Evolutionary conservation across 176 grass and related monocot species (phyloP).

Genomic region (Triticum timopheevii): DNA sequence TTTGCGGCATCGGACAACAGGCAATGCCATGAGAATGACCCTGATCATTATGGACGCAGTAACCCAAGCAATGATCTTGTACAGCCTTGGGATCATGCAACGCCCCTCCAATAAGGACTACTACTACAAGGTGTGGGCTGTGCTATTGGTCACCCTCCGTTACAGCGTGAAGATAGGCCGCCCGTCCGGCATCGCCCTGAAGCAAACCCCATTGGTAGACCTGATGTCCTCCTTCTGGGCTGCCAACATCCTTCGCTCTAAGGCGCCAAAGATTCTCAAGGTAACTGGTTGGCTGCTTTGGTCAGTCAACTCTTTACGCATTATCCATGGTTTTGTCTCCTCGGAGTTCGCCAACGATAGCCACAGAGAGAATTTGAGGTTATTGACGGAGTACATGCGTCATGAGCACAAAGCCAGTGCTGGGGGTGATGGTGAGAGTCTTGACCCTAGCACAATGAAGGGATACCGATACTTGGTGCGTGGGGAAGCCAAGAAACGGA

Average conservation of each 20-base stretch:
- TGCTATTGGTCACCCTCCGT: background rate
- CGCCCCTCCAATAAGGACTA: background rate
- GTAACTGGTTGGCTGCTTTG: background rate
- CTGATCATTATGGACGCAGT: background rate
- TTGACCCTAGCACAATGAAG: background rate
- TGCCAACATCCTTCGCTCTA: too few relatives aligned
- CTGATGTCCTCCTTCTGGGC: too few relatives aligned
- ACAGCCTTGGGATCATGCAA: background rate
- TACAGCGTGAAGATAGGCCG: background rate
- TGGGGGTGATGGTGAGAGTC: too few relatives aligned
- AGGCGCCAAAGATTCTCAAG: too few relatives aligned
- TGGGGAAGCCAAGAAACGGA: background rate
- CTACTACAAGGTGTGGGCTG: slow-evolving; percentile 3
- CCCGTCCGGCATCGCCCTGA: background rate
- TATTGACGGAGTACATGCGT: slow-evolving; percentile 14
- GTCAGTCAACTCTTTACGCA: slow-evolving; percentile 3
- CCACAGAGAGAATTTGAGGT: background rate
- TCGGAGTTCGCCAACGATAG: background rate
- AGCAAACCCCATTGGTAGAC: background rate
- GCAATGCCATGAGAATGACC: accelerated
- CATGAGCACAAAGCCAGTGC: background rate
- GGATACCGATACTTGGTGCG: slow-evolving; percentile 1
- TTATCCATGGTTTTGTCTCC: slow-evolving; percentile 6
- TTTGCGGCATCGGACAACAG: too few relatives aligned
- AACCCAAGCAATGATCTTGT: background rate